These are phyloP conservation scores for Globisporangium polare DNA, from an alignment of 352 stramenopile genomes.

Conservation along the genomic window DNA sequence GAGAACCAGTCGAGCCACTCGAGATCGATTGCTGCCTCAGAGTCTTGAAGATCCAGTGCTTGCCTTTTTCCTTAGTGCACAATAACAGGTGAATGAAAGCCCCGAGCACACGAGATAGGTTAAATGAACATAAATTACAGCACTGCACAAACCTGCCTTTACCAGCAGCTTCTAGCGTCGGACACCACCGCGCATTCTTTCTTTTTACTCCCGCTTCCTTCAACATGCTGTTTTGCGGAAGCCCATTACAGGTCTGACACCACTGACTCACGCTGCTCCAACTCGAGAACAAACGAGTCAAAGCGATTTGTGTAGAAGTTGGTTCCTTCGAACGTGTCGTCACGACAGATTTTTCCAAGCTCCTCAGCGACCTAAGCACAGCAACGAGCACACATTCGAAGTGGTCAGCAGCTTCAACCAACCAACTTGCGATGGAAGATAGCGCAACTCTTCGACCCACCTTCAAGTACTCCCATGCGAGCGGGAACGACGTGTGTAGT, in stretches of 20 bases:
- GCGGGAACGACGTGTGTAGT: slow-evolving; percentile 91
- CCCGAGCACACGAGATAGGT: background rate
- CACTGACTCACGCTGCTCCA: background rate
- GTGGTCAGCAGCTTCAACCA: background rate
- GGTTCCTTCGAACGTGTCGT: slow-evolving; percentile 93
- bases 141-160: background rate
- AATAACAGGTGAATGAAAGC: background rate
- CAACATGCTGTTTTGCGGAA: background rate
- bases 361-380: slow-evolving; percentile 85
- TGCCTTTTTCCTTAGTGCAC: background rate
- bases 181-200: background rate
- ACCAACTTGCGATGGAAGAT: background rate
- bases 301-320: slow-evolving; percentile 96
- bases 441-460: slow-evolving; percentile 18
- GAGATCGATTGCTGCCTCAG: background rate
- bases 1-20: slow-evolving; percentile 19
- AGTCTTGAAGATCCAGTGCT: background rate
- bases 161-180: background rate
- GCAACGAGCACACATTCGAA: background rate
- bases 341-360: slow-evolving; percentile 91
- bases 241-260: slow-evolving; percentile 11
- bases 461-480: slow-evolving; percentile 96
- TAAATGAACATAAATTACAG: slow-evolving; percentile 15
- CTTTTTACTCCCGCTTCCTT: background rate
- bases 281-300: slow-evolving; percentile 33